Base-by-base conservation (phyloP, 768 basidiomycete genomes). In the Pleurotus giganteus region DNA sequence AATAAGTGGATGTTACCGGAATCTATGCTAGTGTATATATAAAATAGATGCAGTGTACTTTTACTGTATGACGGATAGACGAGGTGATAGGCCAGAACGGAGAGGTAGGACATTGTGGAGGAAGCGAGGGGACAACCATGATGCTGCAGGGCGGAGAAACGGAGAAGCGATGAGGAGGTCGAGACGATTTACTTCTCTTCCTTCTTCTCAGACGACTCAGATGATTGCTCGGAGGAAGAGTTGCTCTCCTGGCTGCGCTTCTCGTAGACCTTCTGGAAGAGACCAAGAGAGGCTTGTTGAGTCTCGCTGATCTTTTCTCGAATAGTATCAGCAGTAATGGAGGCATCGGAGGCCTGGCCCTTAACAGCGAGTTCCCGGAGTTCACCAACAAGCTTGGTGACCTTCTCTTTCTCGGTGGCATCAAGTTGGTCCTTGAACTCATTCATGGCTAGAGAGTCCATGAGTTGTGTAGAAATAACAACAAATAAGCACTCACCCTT, bases 371-470 rank as follows among this genome's bases (percentile, higher is more conserved):
- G 66, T 70, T 94, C 94, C 44, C 94, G 85, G 46, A 98, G 87
- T 74, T 98, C 94, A 53, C 72, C 71, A 28, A 99, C 73, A 43
- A 96, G 88, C 71, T 88, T 88, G 51, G 86, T 74, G 61, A 99
- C 95, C 77, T 95, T 98, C 66, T 95, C 94, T 74, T 89, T 89
- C 82, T 99, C 97, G 2, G 85, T 71, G 5, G 83, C 83, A 61
- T 98, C 95, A 54, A 99, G 85, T 67, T 98, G 94, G 43, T 96
- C 92, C 79, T 95, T 94, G 84, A 98, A 98, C 75, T 99, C 97
- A 65, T 79, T 83, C 88, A 98, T 91, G 15, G 94, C 92, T 91
- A 62, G 4, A 21, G 57, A 31, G 11, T n/a, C 28, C 32, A 6
- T 24, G 9, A 50, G 27, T 65, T 9, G 67, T 50, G 24, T 45